These are phyloP conservation scores for Oenanthe sinensis DNA, from an alignment of 129 eudicot genomes.

Conservation along the genomic window DNA sequence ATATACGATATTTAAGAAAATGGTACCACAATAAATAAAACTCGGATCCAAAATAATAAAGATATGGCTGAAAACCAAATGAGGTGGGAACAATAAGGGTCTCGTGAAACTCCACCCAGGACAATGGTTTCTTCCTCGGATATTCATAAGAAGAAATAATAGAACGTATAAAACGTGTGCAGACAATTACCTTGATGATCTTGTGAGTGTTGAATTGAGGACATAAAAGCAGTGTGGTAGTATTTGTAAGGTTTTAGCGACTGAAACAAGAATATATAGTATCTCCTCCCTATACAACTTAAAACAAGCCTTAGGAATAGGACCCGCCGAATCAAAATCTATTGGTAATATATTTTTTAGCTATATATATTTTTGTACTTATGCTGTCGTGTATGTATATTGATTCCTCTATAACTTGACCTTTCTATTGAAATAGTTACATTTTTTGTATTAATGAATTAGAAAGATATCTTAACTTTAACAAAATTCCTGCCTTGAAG, in stretches of 20 bases:
- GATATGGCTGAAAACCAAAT: too few species aligned
- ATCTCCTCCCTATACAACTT: neutral
- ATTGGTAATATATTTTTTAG: neutral
- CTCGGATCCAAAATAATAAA: too few species aligned
- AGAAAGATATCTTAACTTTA: neutral
- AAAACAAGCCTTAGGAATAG: neutral
- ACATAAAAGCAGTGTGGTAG: neutral
- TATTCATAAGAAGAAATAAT: too few species aligned
- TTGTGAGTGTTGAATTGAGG: neutral
- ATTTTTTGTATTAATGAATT: neutral
- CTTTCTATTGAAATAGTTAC: neutral
- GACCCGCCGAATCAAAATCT: neutral
- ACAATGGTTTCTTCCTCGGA: too few species aligned
- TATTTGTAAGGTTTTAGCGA: neutral
- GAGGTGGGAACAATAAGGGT: too few species aligned
- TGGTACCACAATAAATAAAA: too few species aligned
- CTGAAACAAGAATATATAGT: neutral
- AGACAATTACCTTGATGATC: neutral
- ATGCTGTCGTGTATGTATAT: neutral
- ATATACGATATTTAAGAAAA: too few species aligned
- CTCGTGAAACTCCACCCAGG: too few species aligned
- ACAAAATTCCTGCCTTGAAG: slow-evolving; percentile 32
- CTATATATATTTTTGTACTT: neutral
- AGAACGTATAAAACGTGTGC: too few species aligned
- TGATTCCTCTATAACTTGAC: neutral